phyloP scores from a whole-genome alignment of 306 rosid species.

The Pueraria montana region DNA sequence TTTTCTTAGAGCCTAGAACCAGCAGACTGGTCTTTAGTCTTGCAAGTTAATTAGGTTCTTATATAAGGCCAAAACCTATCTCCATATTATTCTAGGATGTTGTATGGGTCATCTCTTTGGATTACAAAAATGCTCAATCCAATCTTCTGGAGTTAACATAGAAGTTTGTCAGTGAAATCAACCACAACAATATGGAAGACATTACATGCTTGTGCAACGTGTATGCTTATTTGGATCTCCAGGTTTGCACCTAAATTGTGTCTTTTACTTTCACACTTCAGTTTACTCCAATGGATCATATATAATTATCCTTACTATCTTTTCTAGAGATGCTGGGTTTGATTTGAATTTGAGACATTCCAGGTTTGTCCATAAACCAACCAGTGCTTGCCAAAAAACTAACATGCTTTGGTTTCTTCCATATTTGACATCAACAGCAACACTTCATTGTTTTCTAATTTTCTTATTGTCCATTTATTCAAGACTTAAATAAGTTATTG shows the following conservation, averaged over 20 bases:
- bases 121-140: conserved; percentile 65
- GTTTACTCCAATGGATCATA: background rate
- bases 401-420: too few species aligned
- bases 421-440: too few species aligned
- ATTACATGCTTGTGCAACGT: conserved; percentile 51
- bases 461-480: too few species aligned
- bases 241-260: conserved; percentile 53
- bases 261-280: conserved; percentile 14
- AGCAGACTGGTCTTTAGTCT: background rate
- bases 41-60: conserved; percentile 2
- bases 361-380: too few species aligned
- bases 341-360: too few species aligned
- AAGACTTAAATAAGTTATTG: too few species aligned
- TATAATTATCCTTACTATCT: background rate
- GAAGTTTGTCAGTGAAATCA: background rate
- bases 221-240: conserved; percentile 69
- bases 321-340: background rate
- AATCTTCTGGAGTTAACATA: conserved; percentile 62
- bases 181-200: background rate
- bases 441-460: too few species aligned
- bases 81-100: conserved; percentile 63
- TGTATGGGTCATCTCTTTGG: conserved; percentile 60
- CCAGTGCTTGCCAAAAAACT: too few species aligned
- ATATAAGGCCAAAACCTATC: too few species aligned
- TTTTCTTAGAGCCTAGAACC: too few species aligned